Evolutionary conservation across 371 early-diverging fungal genomes (phyloP).

Genomic region (Actinomortierella ambigua): DNA sequence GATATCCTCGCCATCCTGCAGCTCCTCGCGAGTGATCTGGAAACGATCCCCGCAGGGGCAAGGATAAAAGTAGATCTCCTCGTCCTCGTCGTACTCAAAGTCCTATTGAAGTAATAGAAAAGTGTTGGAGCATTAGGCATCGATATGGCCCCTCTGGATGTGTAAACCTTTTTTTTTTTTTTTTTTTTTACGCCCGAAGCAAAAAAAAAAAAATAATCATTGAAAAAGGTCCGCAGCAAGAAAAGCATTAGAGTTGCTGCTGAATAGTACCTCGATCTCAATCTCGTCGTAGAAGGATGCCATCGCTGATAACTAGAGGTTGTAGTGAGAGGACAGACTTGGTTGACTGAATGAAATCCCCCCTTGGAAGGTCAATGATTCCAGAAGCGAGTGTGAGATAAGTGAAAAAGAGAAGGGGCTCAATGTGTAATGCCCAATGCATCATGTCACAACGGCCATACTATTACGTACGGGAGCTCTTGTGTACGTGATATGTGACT

Average conservation of each 20-base stretch:
- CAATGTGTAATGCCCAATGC: too few relatives aligned
- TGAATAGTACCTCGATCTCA: slow-evolving; percentile 47
- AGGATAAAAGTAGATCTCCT: slow-evolving; percentile 90
- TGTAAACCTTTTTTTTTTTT: slow-evolving; percentile 18
- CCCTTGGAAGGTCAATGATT: too few relatives aligned
- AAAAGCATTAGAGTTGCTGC: not conserved
- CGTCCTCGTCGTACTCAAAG: slow-evolving; percentile 93
- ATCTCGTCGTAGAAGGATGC: slow-evolving; percentile 79
- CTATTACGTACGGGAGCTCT: too few relatives aligned
- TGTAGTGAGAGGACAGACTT: too few relatives aligned
- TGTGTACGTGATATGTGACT: too few relatives aligned
- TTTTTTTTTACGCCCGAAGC: slow-evolving; percentile 25
- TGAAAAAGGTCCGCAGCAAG: slow-evolving; percentile 1
- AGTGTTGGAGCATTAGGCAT: not conserved
- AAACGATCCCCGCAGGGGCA: slow-evolving; percentile 99
- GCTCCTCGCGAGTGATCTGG: slow-evolving; percentile 88
- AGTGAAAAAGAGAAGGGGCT: too few relatives aligned
- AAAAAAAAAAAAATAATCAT: slow-evolving; percentile 7
- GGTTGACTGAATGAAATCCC: too few relatives aligned
- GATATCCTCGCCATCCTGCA: slow-evolving; percentile 93
- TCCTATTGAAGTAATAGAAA: slow-evolving; percentile 65
- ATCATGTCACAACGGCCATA: too few relatives aligned
- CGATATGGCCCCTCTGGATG: not conserved
- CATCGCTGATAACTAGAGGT: slow-evolving; percentile 41
- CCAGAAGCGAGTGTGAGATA: too few relatives aligned